Conservation (phyloP, 495 filamentous ascomycete genomes). For the Xylaria curta region DNA sequence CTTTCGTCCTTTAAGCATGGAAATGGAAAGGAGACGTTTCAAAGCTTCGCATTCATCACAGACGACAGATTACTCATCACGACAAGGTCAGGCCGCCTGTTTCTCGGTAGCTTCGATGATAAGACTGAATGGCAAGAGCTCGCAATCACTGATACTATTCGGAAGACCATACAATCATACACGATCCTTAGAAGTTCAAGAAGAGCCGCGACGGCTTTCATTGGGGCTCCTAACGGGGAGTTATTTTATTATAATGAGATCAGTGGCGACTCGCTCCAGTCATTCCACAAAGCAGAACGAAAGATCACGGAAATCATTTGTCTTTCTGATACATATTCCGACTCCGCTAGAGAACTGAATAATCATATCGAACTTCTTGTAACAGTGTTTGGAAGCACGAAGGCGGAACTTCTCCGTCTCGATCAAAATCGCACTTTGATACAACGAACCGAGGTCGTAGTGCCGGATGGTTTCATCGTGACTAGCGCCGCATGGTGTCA, state of each 20-base stretch:
- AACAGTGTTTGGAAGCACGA: slow-evolving; percentile 33
- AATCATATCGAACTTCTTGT: slow-evolving; percentile 32
- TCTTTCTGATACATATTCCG: slow-evolving; percentile 28
- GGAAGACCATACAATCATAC: slow-evolving; percentile 38
- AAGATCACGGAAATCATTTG: slow-evolving; percentile 63
- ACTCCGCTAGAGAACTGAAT: neutral
- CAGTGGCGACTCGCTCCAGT: slow-evolving; percentile 29
- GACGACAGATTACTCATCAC: slow-evolving; percentile 62
- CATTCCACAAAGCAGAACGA: slow-evolving; percentile 42
- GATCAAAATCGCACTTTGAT: slow-evolving; percentile 28
- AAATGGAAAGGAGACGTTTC: slow-evolving; percentile 57
- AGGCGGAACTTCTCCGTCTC: slow-evolving; percentile 34
- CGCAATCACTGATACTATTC: slow-evolving; percentile 39
- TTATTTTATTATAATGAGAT: slow-evolving; percentile 54
- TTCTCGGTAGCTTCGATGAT: slow-evolving; percentile 52
- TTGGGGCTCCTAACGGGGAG: slow-evolving; percentile 61
- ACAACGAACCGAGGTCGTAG: slow-evolving; percentile 31
- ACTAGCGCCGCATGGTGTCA: slow-evolving; percentile 50
- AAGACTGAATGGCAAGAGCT: slow-evolving; percentile 49
- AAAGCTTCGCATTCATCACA: slow-evolving; percentile 70
- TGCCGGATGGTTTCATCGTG: slow-evolving; percentile 40
- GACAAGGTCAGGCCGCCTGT: slow-evolving; percentile 65
- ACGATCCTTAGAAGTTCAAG: slow-evolving; percentile 32
- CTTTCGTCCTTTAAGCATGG: slow-evolving; percentile 32
- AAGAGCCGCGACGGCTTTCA: slow-evolving; percentile 46